Evolutionary conservation across 2,329 filamentous ascomycete species (phyloP).

Genomic region (Blastomyces emzantsi): DNA sequence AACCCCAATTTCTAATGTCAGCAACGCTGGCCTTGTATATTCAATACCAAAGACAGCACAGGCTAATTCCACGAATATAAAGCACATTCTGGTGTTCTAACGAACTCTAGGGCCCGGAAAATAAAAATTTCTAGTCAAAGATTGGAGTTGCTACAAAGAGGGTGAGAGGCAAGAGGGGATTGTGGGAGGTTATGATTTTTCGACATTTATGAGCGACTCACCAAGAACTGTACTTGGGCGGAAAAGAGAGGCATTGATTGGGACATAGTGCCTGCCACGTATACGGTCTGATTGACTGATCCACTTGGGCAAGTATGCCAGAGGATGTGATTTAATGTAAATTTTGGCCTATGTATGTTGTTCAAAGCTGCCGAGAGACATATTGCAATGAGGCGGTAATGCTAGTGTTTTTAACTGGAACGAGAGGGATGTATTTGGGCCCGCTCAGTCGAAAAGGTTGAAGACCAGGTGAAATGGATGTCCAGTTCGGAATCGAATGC

Average conservation of each 20-base stretch:
- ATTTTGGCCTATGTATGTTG: not conserved
- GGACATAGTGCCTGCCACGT: slow-evolving; percentile 1
- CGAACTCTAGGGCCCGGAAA: not conserved
- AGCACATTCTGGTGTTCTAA: not conserved
- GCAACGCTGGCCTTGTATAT: slow-evolving; percentile 4
- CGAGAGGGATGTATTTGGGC: not conserved
- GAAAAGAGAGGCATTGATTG: slow-evolving; percentile 11
- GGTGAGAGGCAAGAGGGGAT: not conserved
- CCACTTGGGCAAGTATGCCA: not conserved
- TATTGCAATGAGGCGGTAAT: not conserved
- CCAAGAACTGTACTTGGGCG: slow-evolving; percentile 15
- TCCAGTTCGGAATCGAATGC: not conserved
- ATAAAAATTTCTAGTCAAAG: not conserved
- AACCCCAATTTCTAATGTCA: slow-evolving; percentile 9
- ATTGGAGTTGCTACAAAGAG: not conserved
- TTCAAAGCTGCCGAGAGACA: not conserved
- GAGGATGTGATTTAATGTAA: not conserved
- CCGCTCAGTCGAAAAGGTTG: not conserved
- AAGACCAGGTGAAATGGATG: not conserved
- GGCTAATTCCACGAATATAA: slow-evolving; percentile 5
- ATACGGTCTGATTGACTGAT: not conserved
- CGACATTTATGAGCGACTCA: slow-evolving; percentile 5
- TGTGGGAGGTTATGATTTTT: not conserved
- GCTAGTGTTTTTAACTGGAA: not conserved
- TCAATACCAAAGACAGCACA: slow-evolving; percentile 5